Evolutionary conservation across 177 flowering plant genomes (phyloP), one percentile per base, ranked within the genome.

Genomic region (Telopea speciosissima): DNA sequence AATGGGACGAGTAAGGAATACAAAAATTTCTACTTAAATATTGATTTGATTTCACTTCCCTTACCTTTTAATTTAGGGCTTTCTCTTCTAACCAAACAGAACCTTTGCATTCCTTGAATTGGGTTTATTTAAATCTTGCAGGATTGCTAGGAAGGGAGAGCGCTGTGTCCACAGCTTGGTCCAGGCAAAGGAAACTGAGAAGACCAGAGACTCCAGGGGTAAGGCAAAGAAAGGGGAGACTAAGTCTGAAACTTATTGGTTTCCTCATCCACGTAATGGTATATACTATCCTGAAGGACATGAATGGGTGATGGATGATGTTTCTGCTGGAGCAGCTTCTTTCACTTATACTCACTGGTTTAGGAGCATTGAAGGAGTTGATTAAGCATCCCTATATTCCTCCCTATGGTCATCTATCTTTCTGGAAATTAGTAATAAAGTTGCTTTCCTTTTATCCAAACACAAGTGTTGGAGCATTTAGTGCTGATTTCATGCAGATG

Each of bases 221-320:
- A 26, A n/a, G 6, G 42, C 24, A 17, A 70, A 65, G 61, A 63
- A 60, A 66, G 73, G 12, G 42, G 33, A 31, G 0, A 66, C 72
- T 7, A 16, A 45, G 14, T 28, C 79, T 8, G 61, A 2, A 28
- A 28, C 31, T 28, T 28, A 61, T 13, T 89, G 97, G 94, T 76
- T 85, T 5, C 94, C 97, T 14, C 90, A 91, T 76, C 86, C 89
- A 21, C 83, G 90, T 0, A 84, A 83, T 0, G 97, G 97, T 3
- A 89, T 91, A 63, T 91, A 87, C 74, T 79, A 79, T 66, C 94
- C 94, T 0, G 68, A 73, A 76, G 97, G 94, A 3, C 90, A 88
- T 3, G 97, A 91, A 56, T n/a, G 78, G 78, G 89, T 91, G 65
- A 83, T 91, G 83, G 81, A 87, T 0, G 89, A 80, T 56, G 77